These are phyloP conservation scores for Penicillium verrucosum DNA, from an alignment of 2,329 filamentous ascomycete species.

Conservation along the genomic window DNA sequence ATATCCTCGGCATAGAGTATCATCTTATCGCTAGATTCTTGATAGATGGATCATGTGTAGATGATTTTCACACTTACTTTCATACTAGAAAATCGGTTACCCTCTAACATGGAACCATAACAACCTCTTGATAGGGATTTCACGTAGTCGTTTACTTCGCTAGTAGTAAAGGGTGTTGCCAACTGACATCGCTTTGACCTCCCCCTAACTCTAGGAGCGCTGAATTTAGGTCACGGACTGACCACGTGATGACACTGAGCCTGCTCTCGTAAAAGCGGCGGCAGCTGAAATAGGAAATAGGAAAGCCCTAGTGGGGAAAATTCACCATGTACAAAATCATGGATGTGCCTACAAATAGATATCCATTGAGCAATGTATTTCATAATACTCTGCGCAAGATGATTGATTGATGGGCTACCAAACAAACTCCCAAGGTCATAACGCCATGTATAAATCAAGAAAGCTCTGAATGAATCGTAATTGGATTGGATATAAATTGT, in stretches of 20 bases:
- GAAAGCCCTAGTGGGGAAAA: neutral
- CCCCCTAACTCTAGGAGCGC: neutral
- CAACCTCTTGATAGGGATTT: neutral
- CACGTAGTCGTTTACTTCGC: neutral
- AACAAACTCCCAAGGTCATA: neutral
- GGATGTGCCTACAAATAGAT: neutral
- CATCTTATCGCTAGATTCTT: neutral
- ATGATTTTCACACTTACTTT: neutral
- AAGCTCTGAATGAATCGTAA: neutral
- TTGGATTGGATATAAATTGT: constrained; percentile 6
- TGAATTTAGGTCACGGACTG: neutral
- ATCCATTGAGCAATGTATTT: neutral
- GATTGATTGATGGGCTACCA: neutral
- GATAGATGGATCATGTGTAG: neutral
- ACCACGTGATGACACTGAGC: neutral
- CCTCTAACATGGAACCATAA: neutral
- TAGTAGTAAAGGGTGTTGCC: neutral
- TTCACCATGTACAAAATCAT: neutral
- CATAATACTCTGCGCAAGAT: neutral
- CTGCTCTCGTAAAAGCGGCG: neutral
- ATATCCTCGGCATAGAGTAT: neutral
- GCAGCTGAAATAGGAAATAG: neutral
- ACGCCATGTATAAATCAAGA: neutral
- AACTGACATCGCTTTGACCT: neutral
- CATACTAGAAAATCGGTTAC: neutral